Percentiles rank a stretch among this genome's conserved stretches.
phyloP scores from a whole-genome alignment of 179 eudicot species.

The Camellia oleifera region DNA sequence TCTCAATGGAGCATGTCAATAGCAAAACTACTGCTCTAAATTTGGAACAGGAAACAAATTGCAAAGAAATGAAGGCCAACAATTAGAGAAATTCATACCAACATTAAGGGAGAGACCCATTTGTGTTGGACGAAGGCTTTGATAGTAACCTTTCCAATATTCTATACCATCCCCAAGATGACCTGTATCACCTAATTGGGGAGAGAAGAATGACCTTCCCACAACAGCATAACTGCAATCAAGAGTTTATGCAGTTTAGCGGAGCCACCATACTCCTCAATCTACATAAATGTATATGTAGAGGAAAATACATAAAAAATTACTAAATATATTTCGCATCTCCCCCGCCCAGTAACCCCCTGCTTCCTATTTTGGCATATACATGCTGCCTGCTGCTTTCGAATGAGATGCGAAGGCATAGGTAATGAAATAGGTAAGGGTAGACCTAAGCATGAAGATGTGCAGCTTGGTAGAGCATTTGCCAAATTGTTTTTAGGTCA shows the following conservation, averaged over 20 bases:
- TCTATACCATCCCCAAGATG: conserved; percentile 56
- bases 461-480: no score
- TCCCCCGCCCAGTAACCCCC: no score
- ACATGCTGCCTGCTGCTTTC: no score
- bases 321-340: no score
- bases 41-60: background rate
- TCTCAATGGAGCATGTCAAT: background rate
- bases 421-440: no score
- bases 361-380: background rate
- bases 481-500: background rate
- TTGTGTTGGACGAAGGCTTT: conserved; percentile 82
- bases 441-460: no score
- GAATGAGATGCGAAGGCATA: no score
- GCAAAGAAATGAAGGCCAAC: background rate
- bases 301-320: background rate
- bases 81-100: conserved; percentile 33
- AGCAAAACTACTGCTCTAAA: background rate
- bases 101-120: conserved; percentile 80
- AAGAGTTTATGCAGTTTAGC: background rate
- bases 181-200: conserved; percentile 33
- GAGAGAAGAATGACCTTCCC: conserved; percentile 68
- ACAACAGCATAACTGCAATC: conserved; percentile 50
- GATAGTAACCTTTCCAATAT: conserved; percentile 77
- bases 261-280: background rate
- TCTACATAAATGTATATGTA: background rate